Base-by-base conservation (phyloP, 805 yeast genomes). In the Kuraishia cidri region DNA sequence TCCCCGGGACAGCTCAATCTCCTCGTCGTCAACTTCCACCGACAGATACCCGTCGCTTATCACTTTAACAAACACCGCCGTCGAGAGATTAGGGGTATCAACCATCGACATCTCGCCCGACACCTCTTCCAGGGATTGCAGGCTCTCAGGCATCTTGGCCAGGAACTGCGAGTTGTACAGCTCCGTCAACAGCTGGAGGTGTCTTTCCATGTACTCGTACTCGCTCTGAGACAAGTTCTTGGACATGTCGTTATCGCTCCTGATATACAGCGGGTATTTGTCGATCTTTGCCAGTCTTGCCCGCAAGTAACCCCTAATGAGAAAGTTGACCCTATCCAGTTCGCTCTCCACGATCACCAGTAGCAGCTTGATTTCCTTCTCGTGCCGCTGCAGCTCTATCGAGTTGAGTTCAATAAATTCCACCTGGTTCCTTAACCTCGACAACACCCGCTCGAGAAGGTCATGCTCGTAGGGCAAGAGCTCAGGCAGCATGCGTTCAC, bases 331-430 rank as follows among this genome's bases (percentile, higher is more conserved):
- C 36, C 98, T 62, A 46, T 92, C 97, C 16, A 92, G 67, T 44
- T 92, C 97, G 10, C 94, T 80, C 49, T 92, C 98, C 44, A 90
- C 78, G 16, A 94, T 72, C 61, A 92, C 73, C 29, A 88, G 62
- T 37, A 83, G 79, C 37, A 90, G 56, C 48, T 88, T 88, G 54
- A 78, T 76, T 39, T 79, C 84, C 33, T 59, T 64, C 36, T 76
- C 77, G 27, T 66, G 63, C 31, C 72, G 73, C 33, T 81, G 83
- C 24, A 81, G 60, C 35, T 82, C 88, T 47, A 85, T 77, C 6
- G 94, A 79, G 43, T 85, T 83, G 32, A 75, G 65, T 45, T 82
- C 90, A 24, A 90, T 75, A 35, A 70, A 68, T 42, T 82, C 94
- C 36, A 86, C 75, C 53, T 85, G 88, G 30, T 62, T 62, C 34